A percentile compares a stretch with the other conserved stretches of the same genome.
phyloP scores from a whole-genome alignment of 257 asterid species.

The Solanum pennellii region DNA sequence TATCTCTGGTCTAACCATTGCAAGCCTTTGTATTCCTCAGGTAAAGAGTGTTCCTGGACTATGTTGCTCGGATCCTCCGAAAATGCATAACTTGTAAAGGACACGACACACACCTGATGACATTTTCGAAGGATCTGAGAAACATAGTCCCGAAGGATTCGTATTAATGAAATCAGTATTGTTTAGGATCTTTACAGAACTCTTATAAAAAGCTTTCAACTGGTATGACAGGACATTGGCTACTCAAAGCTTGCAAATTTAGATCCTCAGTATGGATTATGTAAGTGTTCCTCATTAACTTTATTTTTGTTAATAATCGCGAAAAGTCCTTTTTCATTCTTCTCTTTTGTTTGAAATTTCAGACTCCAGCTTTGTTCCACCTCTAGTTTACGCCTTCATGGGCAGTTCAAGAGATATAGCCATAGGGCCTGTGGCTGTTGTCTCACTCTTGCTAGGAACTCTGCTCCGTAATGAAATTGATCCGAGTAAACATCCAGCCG shows the following conservation, averaged over 20 bases:
- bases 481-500: slow-evolving; percentile 27
- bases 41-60: slow-evolving; percentile 10
- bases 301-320: neutral
- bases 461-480: slow-evolving; percentile 48
- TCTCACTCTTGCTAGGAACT: slow-evolving; percentile 65
- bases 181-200: neutral
- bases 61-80: neutral
- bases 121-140: neutral
- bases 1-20: slow-evolving; percentile 74
- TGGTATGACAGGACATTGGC: slow-evolving; percentile 47
- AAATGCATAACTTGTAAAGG: neutral
- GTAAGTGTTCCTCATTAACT: slow-evolving; percentile 22
- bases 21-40: slow-evolving; percentile 86
- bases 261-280: slow-evolving; percentile 68
- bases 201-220: neutral
- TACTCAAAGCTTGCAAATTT: slow-evolving; percentile 74
- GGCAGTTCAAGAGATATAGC: slow-evolving; percentile 93
- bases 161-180: neutral
- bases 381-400: slow-evolving; percentile 67
- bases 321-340: neutral
- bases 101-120: neutral
- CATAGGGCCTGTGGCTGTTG: slow-evolving; percentile 88
- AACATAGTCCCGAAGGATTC: neutral
- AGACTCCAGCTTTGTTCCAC: slow-evolving; percentile 90
- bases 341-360: neutral